Evolutionary conservation across 179 eudicot genomes (phyloP), one percentile per base, ranked within the genome.

Genomic region (Vitellaria paradoxa): DNA sequence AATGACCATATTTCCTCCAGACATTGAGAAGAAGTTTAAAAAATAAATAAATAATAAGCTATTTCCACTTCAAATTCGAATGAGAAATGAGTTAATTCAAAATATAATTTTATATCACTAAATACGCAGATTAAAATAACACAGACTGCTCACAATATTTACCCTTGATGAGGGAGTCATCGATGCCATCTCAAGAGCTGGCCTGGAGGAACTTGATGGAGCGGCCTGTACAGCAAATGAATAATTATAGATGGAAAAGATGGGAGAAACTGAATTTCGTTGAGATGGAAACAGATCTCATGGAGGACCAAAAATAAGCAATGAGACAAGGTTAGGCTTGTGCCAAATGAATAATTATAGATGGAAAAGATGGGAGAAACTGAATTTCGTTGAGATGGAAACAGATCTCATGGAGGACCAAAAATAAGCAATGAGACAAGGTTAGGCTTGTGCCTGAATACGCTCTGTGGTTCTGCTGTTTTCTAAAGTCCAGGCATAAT

Each of bases 161-260:
- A 95, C 97, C 90, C 89, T 86, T 60, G 92, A 85, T 61, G 90
- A 61, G 21, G 85, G 83, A 59, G 88, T 77, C 79, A 81, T 46
- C 61, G 75, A 87, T 73, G 93, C 86, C 76, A 80, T 84, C 85
- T 91, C 98, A 82, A 94, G 85, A 81, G 96, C 94, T 61, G 89
- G 91, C 80, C 82, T 85, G 57, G 91, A 85, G 15, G 93, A 84
- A 86, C 82, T 84, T 30, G 97, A 85, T 55, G 91, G 78, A 47
- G 85, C 65, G 47, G 79, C 94, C 98, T 92, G 74, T 70, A 87
- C 26, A 73, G 17, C 75, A 83, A 26, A 79, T 45, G 68, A 50
- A 15, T 55, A 45, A 15, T 56, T 68, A 61, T n/a, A 79, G 11
- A 49, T 7, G 18, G 30, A 37, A 23, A 80, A 45, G 66, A 21